Base-by-base conservation (phyloP, 1,284 basidiomycete genomes). In the Ustilago loliicola region DNA sequence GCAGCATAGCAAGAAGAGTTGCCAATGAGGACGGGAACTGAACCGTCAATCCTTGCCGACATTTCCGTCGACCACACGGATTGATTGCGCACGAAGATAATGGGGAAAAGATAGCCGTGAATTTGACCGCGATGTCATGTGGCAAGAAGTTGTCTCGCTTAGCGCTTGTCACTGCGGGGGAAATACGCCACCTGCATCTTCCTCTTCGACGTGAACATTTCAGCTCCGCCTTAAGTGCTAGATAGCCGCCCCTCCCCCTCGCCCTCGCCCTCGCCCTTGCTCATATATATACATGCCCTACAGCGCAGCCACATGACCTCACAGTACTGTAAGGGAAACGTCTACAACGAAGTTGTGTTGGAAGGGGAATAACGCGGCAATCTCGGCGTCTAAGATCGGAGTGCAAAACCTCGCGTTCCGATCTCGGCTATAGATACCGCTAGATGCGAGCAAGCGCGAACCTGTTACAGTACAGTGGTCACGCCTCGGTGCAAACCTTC, bases 91-190 rank as follows among this genome's bases (percentile, higher is more conserved):
- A 15, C 36, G 15, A 15, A 38, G 36, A 38, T 38, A 38, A 38
- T 11, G 15, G 36, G n/a, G n/a, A n/a, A 38, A 3, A 15, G 13
- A 38, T 10, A 11, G 36, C 36, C 8, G 36, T 7, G 9, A 38
- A 38, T 38, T 8, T 38, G 9, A 15, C 36, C 36, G 36, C 36
- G 36, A 3, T 38, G 15, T 38, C 36, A 38, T 38, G 36, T 38
- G 36, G 36, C 42, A 17, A 45, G 21, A 21, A 9, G 7, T 17
- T 45, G 21, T 8, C 42, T 45, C 42, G 42, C 42, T 45, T 17
- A 45, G 42, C 42, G 42, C 42, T n/a, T 45, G 42, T 45, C 42
- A 45, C n/a, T 45, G 42, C 42, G 42, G 42, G 42, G 42, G 19
- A 45, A 45, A 45, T 40, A 45, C 42, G 42, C 42, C 42, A 17